Conservation (phyloP, 23 red algal genomes). For the Gracilaria caudata region DNA sequence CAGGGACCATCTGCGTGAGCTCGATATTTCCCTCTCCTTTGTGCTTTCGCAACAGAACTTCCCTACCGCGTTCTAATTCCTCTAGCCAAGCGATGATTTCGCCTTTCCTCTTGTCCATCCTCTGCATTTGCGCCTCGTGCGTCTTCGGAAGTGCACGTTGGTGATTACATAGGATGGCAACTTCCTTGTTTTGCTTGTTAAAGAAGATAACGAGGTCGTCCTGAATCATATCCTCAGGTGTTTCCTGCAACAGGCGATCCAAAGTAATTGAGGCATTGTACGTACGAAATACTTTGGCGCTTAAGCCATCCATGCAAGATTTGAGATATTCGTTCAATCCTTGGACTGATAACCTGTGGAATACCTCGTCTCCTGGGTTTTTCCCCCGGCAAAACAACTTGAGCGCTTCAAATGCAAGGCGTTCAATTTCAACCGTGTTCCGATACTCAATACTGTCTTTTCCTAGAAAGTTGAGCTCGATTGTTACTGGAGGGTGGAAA, state of each 20-base stretch:
- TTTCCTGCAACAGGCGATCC: slow-evolving; percentile 68
- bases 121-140: slow-evolving; percentile 82
- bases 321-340: slow-evolving; percentile 95
- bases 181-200: slow-evolving; percentile 98
- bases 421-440: slow-evolving; percentile 89
- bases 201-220: slow-evolving; percentile 84
- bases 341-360: slow-evolving; percentile 83
- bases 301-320: slow-evolving; percentile 92
- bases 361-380: slow-evolving; percentile 71
- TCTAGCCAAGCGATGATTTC: slow-evolving; percentile 67
- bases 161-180: slow-evolving; percentile 99
- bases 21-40: slow-evolving; percentile 34
- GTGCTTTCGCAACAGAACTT: not conserved
- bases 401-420: slow-evolving; percentile 71
- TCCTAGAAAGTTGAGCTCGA: slow-evolving; percentile 96
- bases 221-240: slow-evolving; percentile 4
- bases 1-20: slow-evolving; percentile 71
- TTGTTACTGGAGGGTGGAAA: slow-evolving; percentile 60
- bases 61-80: slow-evolving; percentile 63
- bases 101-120: slow-evolving; percentile 68
- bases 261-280: slow-evolving; percentile 96
- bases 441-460: slow-evolving; percentile 98
- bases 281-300: slow-evolving; percentile 99
- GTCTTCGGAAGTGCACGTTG: slow-evolving; percentile 81
- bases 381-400: slow-evolving; percentile 80